phyloP scores from a whole-genome alignment of 2,329 filamentous ascomycete species.

The Ophiognomonia clavigignenti-juglandacearum region DNA sequence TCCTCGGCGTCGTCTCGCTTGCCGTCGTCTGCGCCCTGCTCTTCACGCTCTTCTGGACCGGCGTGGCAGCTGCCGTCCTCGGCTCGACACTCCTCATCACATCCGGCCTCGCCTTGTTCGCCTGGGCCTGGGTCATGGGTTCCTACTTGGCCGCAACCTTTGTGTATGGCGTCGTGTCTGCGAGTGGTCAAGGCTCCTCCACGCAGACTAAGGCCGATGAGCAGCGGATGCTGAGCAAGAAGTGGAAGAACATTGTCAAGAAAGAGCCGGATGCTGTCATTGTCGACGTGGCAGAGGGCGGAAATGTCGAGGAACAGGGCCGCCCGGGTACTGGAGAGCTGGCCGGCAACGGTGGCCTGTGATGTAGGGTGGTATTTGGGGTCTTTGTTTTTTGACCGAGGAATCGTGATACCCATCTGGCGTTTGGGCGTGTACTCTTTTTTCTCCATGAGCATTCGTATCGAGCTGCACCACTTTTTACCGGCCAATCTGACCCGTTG shows the following conservation, averaged over 20 bases:
- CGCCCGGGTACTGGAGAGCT: background rate
- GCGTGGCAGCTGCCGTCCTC: constrained; percentile 62
- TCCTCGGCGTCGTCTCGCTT: constrained; percentile 56
- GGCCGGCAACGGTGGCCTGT: background rate
- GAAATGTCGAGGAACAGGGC: background rate
- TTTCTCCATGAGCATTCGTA: background rate
- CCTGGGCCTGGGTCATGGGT: constrained; percentile 64
- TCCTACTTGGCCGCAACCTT: constrained; percentile 49
- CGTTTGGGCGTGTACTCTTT: background rate
- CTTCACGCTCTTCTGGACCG: constrained; percentile 64
- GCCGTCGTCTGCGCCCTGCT: constrained; percentile 56
- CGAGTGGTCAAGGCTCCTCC: background rate
- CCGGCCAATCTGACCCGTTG: background rate
- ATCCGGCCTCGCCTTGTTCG: constrained; percentile 53
- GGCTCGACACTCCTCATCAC: constrained; percentile 65
- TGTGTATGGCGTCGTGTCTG: constrained; percentile 32
- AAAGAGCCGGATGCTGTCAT: background rate
- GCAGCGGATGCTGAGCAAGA: constrained; percentile 5
- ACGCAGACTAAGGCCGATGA: constrained; percentile 21
- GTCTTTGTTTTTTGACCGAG: background rate
- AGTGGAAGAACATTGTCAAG: constrained; percentile 8
- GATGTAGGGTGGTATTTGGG: background rate
- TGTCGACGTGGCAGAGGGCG: background rate
- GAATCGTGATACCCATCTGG: background rate
- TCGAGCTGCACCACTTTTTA: background rate